A percentile compares a stretch with the other conserved stretches of the same genome.
Evolutionary conservation across 176 grass and related monocot species (phyloP).

Genomic region (Alloteropsis semialata): DNA sequence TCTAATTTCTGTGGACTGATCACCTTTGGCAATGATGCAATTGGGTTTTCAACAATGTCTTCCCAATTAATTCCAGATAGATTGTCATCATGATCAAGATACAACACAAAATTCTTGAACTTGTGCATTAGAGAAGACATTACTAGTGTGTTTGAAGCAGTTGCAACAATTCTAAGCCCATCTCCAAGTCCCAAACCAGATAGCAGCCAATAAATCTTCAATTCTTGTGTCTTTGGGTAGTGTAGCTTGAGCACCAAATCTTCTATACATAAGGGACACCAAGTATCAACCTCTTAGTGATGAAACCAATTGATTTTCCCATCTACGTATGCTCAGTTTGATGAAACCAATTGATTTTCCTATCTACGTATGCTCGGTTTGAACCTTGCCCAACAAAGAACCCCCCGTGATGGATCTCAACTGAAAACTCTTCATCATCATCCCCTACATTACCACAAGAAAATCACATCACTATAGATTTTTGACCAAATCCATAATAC

Average conservation of each 20-base stretch:
- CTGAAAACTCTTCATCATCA: neutral
- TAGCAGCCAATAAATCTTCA: neutral
- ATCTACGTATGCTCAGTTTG: neutral
- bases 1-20: neutral
- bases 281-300: neutral
- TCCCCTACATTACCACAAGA: too few relatives aligned
- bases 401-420: neutral
- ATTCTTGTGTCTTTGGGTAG: rapidly evolving
- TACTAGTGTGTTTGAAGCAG: neutral
- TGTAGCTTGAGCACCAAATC: neutral
- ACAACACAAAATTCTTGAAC: neutral
- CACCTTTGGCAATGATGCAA: neutral
- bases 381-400: neutral
- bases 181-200: too few relatives aligned
- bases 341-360: neutral
- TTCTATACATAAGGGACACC: neutral
- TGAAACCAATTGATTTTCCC: neutral
- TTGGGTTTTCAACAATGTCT: neutral
- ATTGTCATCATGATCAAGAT: neutral
- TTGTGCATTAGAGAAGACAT: neutral
- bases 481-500: too few relatives aligned
- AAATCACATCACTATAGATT: too few relatives aligned
- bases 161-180: neutral
- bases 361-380: neutral
- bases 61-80: neutral